A percentile compares a stretch with the other conserved stretches of the same genome.
Evolutionary conservation across 2,329 filamentous ascomycete species (phyloP).

Genomic region (Ilyonectria mors-panacis): DNA sequence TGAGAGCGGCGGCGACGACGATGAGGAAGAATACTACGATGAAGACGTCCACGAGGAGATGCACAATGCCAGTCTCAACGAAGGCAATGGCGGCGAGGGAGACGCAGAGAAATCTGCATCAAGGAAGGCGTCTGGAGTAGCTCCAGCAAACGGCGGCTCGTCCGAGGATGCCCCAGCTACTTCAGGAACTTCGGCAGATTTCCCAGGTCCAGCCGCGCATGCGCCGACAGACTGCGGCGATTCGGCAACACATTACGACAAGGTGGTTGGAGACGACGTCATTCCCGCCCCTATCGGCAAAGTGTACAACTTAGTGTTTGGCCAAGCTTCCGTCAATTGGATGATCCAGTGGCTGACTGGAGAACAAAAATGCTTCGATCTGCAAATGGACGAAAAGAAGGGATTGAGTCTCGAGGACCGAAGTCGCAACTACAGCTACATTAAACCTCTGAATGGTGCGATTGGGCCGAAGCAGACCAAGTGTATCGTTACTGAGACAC

Average conservation of each 20-base stretch:
- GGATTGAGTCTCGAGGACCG: constrained; percentile 83
- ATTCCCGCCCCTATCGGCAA: constrained; percentile 92
- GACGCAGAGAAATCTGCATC: constrained; percentile 74
- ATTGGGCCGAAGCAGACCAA: constrained; percentile 97
- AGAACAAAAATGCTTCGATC: constrained; percentile 91
- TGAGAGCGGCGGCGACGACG: constrained; percentile 79
- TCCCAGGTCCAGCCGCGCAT: constrained; percentile 88
- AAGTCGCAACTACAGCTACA: constrained; percentile 84
- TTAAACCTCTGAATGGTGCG: constrained; percentile 86
- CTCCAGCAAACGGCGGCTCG: constrained; percentile 59
- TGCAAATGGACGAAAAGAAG: constrained; percentile 88
- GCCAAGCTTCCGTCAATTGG: constrained; percentile 82
- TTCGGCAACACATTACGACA: constrained; percentile 84
- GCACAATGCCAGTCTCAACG: constrained; percentile 77
- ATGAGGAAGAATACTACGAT: constrained; percentile 72
- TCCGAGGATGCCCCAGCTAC: constrained; percentile 64
- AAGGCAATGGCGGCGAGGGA: constrained; percentile 59
- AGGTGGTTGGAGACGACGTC: constrained; percentile 85
- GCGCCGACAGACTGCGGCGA: constrained; percentile 90
- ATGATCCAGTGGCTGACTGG: constrained; percentile 89
- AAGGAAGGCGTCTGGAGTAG: constrained; percentile 79
- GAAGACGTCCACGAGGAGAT: constrained; percentile 85
- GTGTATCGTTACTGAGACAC: constrained; percentile 86
- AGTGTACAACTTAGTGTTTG: constrained; percentile 91
- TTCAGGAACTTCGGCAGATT: constrained; percentile 70